Conservation (phyloP, 1,284 basidiomycete species). For the Athelia psychrophila region DNA sequence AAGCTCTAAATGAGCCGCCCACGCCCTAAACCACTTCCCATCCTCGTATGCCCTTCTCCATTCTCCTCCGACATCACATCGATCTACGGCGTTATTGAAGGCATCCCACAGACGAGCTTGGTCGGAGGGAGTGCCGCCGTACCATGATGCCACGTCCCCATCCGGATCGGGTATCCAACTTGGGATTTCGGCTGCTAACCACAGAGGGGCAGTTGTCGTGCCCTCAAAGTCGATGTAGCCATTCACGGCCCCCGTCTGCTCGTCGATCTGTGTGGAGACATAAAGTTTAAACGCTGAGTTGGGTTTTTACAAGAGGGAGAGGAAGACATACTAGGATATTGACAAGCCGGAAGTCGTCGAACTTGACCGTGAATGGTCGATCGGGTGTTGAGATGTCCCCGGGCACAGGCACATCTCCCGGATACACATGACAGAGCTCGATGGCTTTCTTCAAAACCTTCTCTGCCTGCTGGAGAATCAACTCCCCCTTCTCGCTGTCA, state of each 20-base stretch:
- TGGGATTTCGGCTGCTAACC: slow-evolving; percentile 13
- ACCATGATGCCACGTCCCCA: slow-evolving; percentile 5
- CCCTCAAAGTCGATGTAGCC: slow-evolving; percentile 18
- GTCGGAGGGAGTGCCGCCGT: slow-evolving; percentile 8
- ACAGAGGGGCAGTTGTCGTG: slow-evolving; percentile 14
- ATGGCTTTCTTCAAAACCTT: slow-evolving; percentile 11
- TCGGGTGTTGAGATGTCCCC: slow-evolving; percentile 4
- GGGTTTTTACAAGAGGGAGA: no score
- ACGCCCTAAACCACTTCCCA: no score
- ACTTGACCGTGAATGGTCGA: slow-evolving; percentile 10
- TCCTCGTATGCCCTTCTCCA: no score
- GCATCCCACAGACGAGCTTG: slow-evolving; percentile 2
- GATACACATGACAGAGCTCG: slow-evolving; percentile 13
- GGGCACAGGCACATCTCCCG: slow-evolving; percentile 11
- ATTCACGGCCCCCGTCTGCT: slow-evolving; percentile 10
- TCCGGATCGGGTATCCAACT: slow-evolving; percentile 8
- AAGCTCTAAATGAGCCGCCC: no score
- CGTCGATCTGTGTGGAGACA: slow-evolving; percentile 9
- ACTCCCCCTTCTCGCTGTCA: no score
- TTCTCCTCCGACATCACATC: no score
- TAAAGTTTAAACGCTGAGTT: not conserved
- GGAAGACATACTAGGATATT: slow-evolving; percentile 19
- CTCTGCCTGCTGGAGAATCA: slow-evolving; percentile 10
- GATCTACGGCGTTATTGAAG: no score
- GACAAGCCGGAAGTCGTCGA: slow-evolving; percentile 17